Base-by-base conservation (phyloP, 176 grass and related monocot genomes). In the Aegilops bicornis region DNA sequence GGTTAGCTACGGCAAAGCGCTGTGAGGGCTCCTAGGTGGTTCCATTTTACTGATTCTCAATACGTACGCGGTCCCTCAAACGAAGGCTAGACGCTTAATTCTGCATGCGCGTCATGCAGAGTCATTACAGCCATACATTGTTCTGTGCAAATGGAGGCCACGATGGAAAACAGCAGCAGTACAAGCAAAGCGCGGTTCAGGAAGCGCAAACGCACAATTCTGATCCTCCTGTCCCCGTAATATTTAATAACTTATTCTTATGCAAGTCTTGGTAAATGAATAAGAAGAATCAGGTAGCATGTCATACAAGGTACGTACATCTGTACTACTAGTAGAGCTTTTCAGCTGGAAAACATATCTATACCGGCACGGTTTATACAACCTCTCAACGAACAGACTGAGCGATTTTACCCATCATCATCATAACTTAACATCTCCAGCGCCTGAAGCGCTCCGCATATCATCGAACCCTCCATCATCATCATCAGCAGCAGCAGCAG, bases 321-420 rank as follows among this genome's bases (percentile, higher is more conserved):
- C 47, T 81, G 82, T 91, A 88, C 86, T 77, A 33, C 32, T 33
- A 71, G 10, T 58, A 58, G 54, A 58, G 54, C 85, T 78, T 30
- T 81, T 71, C 39, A 85, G 69, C 40, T 56, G 40, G 62, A 37
- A 85, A 85, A 72, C 64, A 78, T 85, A 88, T 85, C 86, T 91
- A 85, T 85, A 88, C 82, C 40, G 17, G 37, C 47, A 81, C 64
- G 58, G 82, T 88, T 88, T 85, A 85, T 64, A 91, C 82, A 82
- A 42, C 70, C 62, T 68, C 66, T 22, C 69, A 17, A 52, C 48
- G 48, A 52, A 52, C 48, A 88, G 40, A 85, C 52, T 70, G 68
- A 80, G 43, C 37, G 81, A 23, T 71, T 63, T 88, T 70, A 81
- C 77, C 10, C 30, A 31, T 7, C 39, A 40, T 45, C 86, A 87